Evolutionary conservation across 2,329 filamentous ascomycete species (phyloP), one percentile per base, ranked within the genome.

Genomic region (Trichoderma sp.): DNA sequence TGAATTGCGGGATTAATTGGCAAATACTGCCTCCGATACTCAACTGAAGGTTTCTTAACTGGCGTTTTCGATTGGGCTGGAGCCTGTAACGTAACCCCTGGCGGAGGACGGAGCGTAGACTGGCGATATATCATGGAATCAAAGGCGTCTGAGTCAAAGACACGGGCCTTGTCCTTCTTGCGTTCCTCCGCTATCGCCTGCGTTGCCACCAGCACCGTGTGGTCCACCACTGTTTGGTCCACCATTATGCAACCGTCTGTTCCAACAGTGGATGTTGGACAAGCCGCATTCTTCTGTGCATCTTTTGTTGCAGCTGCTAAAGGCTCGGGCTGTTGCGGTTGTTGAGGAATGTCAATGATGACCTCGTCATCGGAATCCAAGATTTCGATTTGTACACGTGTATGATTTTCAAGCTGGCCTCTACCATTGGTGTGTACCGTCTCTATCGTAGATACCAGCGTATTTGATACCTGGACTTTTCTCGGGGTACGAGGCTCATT

Each of bases 1-100:
- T 86, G 83, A 1, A 83, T 79, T 1, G 82, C 81, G 0, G 86
- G 87, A 73, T 89, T 84, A 3, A 87, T 78, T 59, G 81, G 77
- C 1, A 80, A 76, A 71, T 81, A 88, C 6, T 80, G 70, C 28
- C 78, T 79, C 32, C 77, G 75, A 32, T 78, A 73, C 61, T 74
- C 68, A 26, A 54, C 21, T 32, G 46, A 30, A 14, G 39, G 10
- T 14, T 6, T 46, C n/a, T 56, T 24, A 7, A 68, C 26, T 10
- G 69, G 56, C 5, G 55, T 56, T 61, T 69, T 70, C 7, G 68
- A 30, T 21, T 54, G 58, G 5, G 75, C 13, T 37, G 46, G 70
- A 6, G 68, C 24, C 21, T 65, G 55, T 4, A 74, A 11, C 30
- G 43, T 11, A n/a, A 78, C 71, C 14, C 71, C 73, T 0, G 55